These are phyloP conservation scores for Nannochloris sp. DNA, from an alignment of 139 green algal genomes.

Conservation along the genomic window DNA sequence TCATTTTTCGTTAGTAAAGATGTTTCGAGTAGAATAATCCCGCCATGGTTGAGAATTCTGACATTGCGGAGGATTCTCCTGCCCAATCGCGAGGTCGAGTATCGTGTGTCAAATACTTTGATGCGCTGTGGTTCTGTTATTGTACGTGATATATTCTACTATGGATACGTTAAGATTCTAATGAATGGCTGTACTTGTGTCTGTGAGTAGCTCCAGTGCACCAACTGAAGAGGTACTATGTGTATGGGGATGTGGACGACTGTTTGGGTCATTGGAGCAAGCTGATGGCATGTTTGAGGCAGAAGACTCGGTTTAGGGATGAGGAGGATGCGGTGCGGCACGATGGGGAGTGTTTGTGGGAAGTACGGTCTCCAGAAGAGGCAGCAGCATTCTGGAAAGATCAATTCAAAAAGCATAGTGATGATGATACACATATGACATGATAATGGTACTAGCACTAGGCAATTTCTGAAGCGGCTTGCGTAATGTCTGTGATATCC, in stretches of 20 bases:
- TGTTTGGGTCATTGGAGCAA: constrained; percentile 36
- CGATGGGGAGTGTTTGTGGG: constrained; percentile 23
- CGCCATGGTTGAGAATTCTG: neutral
- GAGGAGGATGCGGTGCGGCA: neutral
- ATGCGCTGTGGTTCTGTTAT: constrained; percentile 54
- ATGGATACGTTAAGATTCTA: neutral
- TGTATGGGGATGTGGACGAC: constrained; percentile 38
- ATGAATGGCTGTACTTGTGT: neutral
- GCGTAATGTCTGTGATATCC: neutral
- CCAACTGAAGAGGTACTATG: constrained; percentile 44
- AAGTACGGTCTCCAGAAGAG: constrained; percentile 22
- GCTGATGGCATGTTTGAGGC: constrained; percentile 38
- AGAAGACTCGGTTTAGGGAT: constrained; percentile 28
- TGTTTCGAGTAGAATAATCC: no score
- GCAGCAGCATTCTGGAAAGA: constrained; percentile 23
- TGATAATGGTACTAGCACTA: no score
- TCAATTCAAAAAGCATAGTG: constrained; percentile 11
- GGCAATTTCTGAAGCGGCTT: no score
- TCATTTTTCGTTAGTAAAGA: no score
- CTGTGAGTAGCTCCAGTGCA: constrained; percentile 37
- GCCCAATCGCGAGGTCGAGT: neutral
- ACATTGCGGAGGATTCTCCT: neutral
- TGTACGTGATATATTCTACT: constrained; percentile 28
- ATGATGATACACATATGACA: no score
- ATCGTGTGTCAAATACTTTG: constrained; percentile 34